phyloP scores from a whole-genome alignment of 805 yeast species.

The Pichia pseudocactophila region DNA sequence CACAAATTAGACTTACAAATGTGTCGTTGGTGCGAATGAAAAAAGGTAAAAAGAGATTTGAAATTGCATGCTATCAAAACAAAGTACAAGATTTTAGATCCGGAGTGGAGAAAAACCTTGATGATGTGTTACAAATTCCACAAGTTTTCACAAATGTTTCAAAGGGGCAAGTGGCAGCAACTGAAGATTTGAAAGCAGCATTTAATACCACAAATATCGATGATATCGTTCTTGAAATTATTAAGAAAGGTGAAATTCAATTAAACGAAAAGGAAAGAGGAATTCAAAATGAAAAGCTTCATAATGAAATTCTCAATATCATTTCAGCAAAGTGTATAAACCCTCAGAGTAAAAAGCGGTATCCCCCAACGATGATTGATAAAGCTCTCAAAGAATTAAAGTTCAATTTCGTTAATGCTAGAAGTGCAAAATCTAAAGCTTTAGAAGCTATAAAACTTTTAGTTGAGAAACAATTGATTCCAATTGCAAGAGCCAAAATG shows the following conservation, averaged over 20 bases:
- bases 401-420: conserved; percentile 58
- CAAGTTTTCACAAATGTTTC: conserved; percentile 89
- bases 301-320: conserved; percentile 70
- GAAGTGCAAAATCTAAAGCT: conserved; percentile 72
- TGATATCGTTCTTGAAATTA: conserved; percentile 67
- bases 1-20: conserved; percentile 85
- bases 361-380: conserved; percentile 90
- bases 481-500: conserved; percentile 93
- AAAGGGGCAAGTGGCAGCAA: conserved; percentile 87
- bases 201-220: conserved; percentile 75
- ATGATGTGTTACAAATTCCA: conserved; percentile 94
- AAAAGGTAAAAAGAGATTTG: conserved; percentile 86
- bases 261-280: conserved; percentile 88
- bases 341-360: conserved; percentile 81
- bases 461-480: conserved; percentile 72
- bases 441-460: conserved; percentile 80
- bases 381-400: conserved; percentile 74
- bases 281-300: conserved; percentile 45
- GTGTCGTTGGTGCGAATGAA: conserved; percentile 88
- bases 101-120: conserved; percentile 84
- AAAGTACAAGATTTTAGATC: conserved; percentile 93
- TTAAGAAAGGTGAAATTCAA: conserved; percentile 89
- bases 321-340: conserved; percentile 87
- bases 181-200: conserved; percentile 65
- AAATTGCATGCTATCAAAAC: conserved; percentile 92